Base-by-base conservation (phyloP, 345 rosid genomes). In the Ricinus communis region DNA sequence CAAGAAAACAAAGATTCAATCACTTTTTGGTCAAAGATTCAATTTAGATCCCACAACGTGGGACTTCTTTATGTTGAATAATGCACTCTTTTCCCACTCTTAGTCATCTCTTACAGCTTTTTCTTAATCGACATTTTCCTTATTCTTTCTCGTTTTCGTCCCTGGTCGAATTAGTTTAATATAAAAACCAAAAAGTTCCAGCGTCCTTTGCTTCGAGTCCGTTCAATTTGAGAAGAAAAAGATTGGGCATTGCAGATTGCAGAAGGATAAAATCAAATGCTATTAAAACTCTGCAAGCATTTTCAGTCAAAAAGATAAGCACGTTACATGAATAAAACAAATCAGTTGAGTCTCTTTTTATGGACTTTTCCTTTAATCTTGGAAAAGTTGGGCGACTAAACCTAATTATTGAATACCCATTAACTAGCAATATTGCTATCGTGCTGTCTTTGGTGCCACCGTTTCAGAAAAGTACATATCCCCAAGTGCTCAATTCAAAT, bases 1-100 rank as follows among this genome's bases (percentile, higher is more conserved):
- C n/a, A 33, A 33, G 4, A 33, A 33, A 55, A 56, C 66, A 8
- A 60, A 27, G 53, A 36, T 24, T 38, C 19, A 38, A 50, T 31
- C 14, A 24, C 49, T 55, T 73, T 33, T 70, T 49, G 69, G 84
- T 71, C 82, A 72, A 81, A 77, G 67, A 71, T 50, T 71, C 60
- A 69, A 47, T 36, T 50, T 11, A 5, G 54, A 54, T 41, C 54
- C 62, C 50, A 56, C 53, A 65, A 64, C 8, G 70, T 65, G 43
- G 65, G 38, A 13, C 7, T 33, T 31, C 19, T 33, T 56, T 73
- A 53, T 54, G 21, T 50, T n/a, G 33, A 41, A 52, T 25, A 9
- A 19, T 5, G 38, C 2, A 33, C 38, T 6, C 38, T 2, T 6
- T 33, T 33, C 38, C 62, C 55, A 40, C 62, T 16, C 25, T 2